These are phyloP conservation scores for Trichoderma sp. DNA, from an alignment of 2,329 filamentous ascomycete species.

Conservation along the genomic window DNA sequence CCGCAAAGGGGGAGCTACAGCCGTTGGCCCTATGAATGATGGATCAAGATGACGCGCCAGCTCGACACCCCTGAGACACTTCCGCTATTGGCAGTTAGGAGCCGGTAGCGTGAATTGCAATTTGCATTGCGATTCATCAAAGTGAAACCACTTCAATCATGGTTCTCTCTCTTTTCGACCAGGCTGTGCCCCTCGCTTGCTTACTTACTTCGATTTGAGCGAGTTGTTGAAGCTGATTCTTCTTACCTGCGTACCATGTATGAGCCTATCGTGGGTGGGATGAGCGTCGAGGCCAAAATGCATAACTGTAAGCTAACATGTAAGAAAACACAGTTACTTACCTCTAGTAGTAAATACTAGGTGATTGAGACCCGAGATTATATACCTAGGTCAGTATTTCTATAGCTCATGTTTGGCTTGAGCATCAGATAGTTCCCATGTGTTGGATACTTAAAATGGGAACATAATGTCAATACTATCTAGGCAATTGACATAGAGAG, in stretches of 20 bases:
- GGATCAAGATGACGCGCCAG: neutral
- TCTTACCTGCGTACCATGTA: neutral
- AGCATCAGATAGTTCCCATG: neutral
- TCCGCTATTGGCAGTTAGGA: neutral
- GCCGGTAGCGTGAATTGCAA: neutral
- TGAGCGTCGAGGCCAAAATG: neutral
- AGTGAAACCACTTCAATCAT: neutral
- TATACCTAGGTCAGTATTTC: neutral
- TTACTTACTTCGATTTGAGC: neutral
- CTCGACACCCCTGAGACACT: neutral
- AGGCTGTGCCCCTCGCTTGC: neutral
- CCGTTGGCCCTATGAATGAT: neutral
- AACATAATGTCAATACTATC: neutral
- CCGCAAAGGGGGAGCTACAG: neutral
- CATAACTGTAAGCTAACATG: neutral
- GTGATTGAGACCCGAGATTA: neutral
- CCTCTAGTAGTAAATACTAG: too few species aligned
- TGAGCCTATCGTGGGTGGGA: neutral
- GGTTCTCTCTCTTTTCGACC: neutral
- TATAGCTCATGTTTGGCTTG: neutral
- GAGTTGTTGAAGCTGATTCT: neutral
- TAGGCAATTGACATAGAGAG: neutral
- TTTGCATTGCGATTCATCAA: neutral
- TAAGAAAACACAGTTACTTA: too few species aligned
- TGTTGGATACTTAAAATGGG: neutral